Conservation (phyloP, 805 yeast genomes). For the Saturnispora silvae region DNA sequence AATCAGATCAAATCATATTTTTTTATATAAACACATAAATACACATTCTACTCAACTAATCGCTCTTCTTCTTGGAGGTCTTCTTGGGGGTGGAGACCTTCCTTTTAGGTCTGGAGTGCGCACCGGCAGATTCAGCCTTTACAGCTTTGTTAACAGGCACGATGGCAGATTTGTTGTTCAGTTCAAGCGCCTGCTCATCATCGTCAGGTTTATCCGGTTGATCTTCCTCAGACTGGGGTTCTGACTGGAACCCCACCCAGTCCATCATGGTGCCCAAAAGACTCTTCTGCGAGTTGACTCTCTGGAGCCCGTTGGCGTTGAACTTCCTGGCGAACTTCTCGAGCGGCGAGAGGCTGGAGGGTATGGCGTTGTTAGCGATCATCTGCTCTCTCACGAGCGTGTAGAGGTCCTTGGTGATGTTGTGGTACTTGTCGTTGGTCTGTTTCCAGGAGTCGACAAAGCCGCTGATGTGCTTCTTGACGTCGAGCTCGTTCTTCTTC, state of each 20-base stretch:
- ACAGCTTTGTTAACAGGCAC: too few relatives aligned
- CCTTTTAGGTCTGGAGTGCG: too few relatives aligned
- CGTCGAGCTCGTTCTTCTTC: slow-evolving; percentile 90
- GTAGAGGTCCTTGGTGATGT: slow-evolving; percentile 72
- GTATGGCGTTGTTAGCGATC: slow-evolving; percentile 11
- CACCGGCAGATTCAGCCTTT: too few relatives aligned
- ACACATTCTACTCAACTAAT: too few relatives aligned
- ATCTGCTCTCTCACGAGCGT: slow-evolving; percentile 74
- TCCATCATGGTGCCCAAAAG: slow-evolving; percentile 27
- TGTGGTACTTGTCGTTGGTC: slow-evolving; percentile 56
- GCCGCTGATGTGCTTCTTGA: slow-evolving; percentile 81
- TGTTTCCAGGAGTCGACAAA: slow-evolving; percentile 80
- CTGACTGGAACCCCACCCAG: slow-evolving; percentile 26
- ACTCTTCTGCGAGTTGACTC: slow-evolving; percentile 17
- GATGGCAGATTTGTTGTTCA: too few relatives aligned
- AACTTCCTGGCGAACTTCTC: slow-evolving; percentile 57
- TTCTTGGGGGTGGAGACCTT: too few relatives aligned
- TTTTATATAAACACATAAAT: too few relatives aligned
- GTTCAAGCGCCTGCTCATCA: too few relatives aligned
- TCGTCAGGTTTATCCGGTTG: slow-evolving; percentile 5
- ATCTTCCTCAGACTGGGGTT: slow-evolving; percentile 17
- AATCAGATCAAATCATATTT: too few relatives aligned
- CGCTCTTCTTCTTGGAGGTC: too few relatives aligned
- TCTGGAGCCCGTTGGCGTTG: slow-evolving; percentile 40
- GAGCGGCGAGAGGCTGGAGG: slow-evolving; percentile 39